Conservation (phyloP, 106 monocot species). For the Allium sativum region DNA sequence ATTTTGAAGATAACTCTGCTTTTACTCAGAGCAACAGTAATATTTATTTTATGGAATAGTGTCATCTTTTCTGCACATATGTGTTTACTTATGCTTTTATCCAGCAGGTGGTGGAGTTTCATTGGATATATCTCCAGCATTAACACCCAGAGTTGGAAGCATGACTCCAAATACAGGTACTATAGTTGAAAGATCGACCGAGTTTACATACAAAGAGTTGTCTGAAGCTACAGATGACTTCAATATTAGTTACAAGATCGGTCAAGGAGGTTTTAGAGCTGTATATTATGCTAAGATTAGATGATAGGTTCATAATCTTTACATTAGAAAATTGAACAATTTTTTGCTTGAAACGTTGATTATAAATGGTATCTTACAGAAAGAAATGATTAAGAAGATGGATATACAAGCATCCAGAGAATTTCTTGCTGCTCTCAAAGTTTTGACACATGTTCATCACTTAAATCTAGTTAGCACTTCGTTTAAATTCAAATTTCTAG, state of each 20-base stretch:
- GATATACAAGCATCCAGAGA: conserved; percentile 59
- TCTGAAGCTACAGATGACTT: conserved; percentile 67
- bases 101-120: background rate
- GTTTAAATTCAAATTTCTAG: too few species aligned
- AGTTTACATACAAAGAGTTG: too few species aligned
- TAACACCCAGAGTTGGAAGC: conserved; percentile 12
- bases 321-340: too few species aligned
- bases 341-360: too few species aligned
- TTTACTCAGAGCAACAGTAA: conserved; percentile 19
- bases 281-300: too few species aligned
- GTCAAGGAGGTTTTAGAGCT: too few species aligned
- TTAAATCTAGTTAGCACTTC: too few species aligned
- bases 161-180: conserved; percentile 27
- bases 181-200: conserved; percentile 67
- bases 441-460: too few species aligned
- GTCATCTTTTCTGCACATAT: background rate
- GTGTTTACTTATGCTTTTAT: background rate
- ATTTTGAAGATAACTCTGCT: conserved; percentile 11
- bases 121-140: background rate
- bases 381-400: too few species aligned
- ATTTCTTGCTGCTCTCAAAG: conserved; percentile 74
- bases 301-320: too few species aligned
- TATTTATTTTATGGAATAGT: background rate
- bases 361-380: conserved; percentile 54
- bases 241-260: too few species aligned